A percentile compares a stretch with the other conserved stretches of the same genome.
These are phyloP conservation scores for Fusarium decemcellulare DNA, from an alignment of 2,329 filamentous ascomycete genomes.

Conservation along the genomic window DNA sequence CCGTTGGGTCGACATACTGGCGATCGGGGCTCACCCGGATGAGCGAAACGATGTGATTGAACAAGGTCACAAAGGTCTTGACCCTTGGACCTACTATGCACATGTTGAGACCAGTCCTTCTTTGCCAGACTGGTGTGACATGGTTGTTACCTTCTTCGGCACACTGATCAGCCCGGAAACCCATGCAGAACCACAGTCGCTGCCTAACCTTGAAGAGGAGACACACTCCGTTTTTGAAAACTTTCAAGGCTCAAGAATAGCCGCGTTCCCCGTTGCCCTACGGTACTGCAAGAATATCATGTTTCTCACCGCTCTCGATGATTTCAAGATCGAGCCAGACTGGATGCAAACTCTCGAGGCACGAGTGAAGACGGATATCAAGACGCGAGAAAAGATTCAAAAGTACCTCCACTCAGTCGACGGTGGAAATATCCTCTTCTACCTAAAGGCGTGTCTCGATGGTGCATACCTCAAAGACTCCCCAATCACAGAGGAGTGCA, in stretches of 20 bases:
- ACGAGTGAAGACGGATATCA: conserved; percentile 78
- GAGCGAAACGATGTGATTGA: conserved; percentile 89
- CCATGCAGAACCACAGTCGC: conserved; percentile 54
- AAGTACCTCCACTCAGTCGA: conserved; percentile 63
- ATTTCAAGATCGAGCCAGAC: conserved; percentile 77
- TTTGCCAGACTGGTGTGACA: conserved; percentile 67
- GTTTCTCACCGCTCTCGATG: conserved; percentile 63
- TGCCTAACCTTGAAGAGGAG: conserved; percentile 23
- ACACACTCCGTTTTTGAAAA: conserved; percentile 57
- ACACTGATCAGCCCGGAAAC: conserved; percentile 48
- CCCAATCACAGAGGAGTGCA: conserved; percentile 61
- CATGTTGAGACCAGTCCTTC: conserved; percentile 58
- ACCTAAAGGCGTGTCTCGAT: conserved; percentile 70
- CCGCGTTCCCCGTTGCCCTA: conserved; percentile 78
- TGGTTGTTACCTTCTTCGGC: conserved; percentile 66
- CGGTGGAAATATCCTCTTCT: conserved; percentile 55
- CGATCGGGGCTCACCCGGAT: conserved; percentile 74
- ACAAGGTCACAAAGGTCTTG: conserved; percentile 89
- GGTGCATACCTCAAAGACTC: conserved; percentile 65
- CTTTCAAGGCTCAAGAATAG: conserved; percentile 61
- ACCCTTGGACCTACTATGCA: conserved; percentile 70
- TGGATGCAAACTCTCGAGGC: conserved; percentile 88
- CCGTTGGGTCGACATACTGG: conserved; percentile 91
- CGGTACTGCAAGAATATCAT: conserved; percentile 74
- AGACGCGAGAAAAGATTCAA: conserved; percentile 72